Evolutionary conservation across 306 rosid genomes (phyloP).

Genomic region (Vigna angularis): DNA sequence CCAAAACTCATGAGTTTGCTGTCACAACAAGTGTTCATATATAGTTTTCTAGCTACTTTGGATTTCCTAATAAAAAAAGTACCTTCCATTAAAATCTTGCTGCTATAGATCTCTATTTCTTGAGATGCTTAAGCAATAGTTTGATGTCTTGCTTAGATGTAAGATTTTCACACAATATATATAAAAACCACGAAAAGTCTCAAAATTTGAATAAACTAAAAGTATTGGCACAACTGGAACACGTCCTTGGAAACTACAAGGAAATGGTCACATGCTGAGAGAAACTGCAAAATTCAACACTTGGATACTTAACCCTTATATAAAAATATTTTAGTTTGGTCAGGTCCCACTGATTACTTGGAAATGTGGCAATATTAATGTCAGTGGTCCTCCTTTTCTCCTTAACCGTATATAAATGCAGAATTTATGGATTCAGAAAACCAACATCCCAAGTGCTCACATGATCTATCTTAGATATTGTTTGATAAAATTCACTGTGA

Average conservation of each 20-base stretch:
- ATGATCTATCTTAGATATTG: slow-evolving; percentile 75
- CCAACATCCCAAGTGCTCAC: slow-evolving; percentile 82
- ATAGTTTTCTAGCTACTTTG: slow-evolving; percentile 7
- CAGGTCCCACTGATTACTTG: slow-evolving; percentile 61
- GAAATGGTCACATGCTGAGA: slow-evolving; percentile 59
- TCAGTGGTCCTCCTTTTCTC: slow-evolving; percentile 55
- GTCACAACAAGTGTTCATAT: slow-evolving; percentile 15
- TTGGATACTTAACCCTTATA: slow-evolving; percentile 34
- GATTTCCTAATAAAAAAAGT: slow-evolving; percentile 20
- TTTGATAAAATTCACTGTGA: slow-evolving; percentile 50
- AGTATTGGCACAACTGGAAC: slow-evolving; percentile 57
- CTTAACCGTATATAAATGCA: slow-evolving; percentile 6
- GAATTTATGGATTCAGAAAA: slow-evolving; percentile 45
- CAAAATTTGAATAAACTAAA: slow-evolving; percentile 31
- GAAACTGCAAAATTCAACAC: slow-evolving; percentile 52
- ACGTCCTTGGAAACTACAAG: slow-evolving; percentile 62
- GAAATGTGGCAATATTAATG: slow-evolving; percentile 63
- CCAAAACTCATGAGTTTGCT: slow-evolving; percentile 20
- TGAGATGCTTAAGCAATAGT: slow-evolving; percentile 42
- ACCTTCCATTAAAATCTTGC: slow-evolving; percentile 26
- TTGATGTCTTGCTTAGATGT: slow-evolving; percentile 54
- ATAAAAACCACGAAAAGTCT: slow-evolving; percentile 42
- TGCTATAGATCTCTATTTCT: slow-evolving; percentile 49
- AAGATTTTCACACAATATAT: slow-evolving; percentile 53
- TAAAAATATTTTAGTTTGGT: background rate